Evolutionary conservation across 179 eudicot species (phyloP), one percentile per base, ranked within the genome.

Genomic region (Sideroxylon spinosum): DNA sequence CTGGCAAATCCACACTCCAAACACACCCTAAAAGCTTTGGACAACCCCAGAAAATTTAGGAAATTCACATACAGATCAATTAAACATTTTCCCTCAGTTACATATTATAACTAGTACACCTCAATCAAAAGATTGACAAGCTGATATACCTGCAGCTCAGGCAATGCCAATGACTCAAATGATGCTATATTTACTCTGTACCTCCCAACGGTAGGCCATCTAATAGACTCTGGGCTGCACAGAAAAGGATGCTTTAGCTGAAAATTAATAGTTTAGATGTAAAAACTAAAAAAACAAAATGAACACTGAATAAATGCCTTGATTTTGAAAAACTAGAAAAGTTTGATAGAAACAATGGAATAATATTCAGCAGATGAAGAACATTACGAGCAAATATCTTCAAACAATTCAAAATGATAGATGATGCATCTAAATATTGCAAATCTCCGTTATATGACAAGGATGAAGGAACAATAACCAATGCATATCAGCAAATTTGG

Each of bases 131-230:
- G 32, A 72, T 12, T 49, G 23, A 72, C 61, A 73, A 81, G 77
- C 78, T 32, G 56, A 87, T 55, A 59, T 73, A 94, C 98, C 98
- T 93, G 93, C 83, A 94, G 83, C 84, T 89, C 93, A 32, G 98
- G 93, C 90, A 94, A 82, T 44, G 92, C 95, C 74, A 94, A 78
- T 20, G 90, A 86, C 84, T 94, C 98, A 78, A 94, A 94, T 32
- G 98, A 90, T 76, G 95, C 86, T 63, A 94, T 81, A 78, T 94
- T 97, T 73, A 94, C 97, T 75, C 75, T 89, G 82, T 90, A 94
- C 71, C 90, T 87, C 57, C 98, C 98, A 69, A 94, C 98, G 70
- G 85, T 81, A 52, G 98, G 98, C 98, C 97, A 93, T 81, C 85
- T 84, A 5, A 57, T 23, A 48, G 94, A 93, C 81, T 93, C 94